Conservation (phyloP, 148 eudicot genomes). For the Tetragonia tetragonoides region DNA sequence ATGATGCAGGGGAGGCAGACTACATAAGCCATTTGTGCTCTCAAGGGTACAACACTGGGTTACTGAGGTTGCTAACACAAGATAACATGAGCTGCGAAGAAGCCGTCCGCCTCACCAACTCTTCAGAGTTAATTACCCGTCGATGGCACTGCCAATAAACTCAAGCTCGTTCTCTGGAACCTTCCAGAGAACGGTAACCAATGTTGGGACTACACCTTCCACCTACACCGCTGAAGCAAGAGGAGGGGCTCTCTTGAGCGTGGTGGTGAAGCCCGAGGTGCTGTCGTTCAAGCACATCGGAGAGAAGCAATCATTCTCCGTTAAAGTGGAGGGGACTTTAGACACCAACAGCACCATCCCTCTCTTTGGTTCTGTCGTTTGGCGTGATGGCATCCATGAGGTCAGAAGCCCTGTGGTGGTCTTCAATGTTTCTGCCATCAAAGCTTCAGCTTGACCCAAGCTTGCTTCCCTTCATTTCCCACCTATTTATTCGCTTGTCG, state of each 20-base stretch:
- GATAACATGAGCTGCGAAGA: not conserved
- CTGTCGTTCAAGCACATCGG: not conserved
- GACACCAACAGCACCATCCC: not conserved
- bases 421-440: no score
- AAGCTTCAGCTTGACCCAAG: no score
- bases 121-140: not conserved
- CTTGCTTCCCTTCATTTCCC: no score
- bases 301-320: not conserved
- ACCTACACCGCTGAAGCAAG: not conserved
- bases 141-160: not conserved
- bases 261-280: not conserved
- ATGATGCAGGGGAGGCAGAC: not conserved
- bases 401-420: not conserved
- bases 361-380: not conserved
- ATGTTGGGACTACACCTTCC: not conserved
- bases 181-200: not conserved
- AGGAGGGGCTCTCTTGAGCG: not conserved
- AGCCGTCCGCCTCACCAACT: not conserved
- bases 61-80: not conserved
- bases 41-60: not conserved
- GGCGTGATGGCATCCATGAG: not conserved
- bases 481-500: no score
- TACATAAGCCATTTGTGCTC: not conserved
- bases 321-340: not conserved
- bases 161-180: not conserved